A percentile compares a stretch with the other conserved stretches of the same genome.
phyloP scores from a whole-genome alignment of 257 asterid species.

The Voacanga thouarsii region DNA sequence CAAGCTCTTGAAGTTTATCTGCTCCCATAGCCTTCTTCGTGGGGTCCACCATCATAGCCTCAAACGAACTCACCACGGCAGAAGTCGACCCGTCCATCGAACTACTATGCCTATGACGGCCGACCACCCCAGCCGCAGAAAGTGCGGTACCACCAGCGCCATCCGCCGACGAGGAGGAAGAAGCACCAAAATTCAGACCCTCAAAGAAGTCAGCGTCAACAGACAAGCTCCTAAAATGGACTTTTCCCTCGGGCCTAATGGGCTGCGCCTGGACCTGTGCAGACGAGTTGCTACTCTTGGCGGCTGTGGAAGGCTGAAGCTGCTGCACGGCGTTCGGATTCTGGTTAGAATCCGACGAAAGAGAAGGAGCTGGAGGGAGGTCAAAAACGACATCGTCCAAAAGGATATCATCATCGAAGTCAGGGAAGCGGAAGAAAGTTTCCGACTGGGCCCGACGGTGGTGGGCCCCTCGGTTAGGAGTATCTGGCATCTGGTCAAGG shows the following conservation, averaged over 20 bases:
- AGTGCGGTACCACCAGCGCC: slow-evolving; percentile 24
- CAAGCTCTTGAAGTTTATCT: slow-evolving; percentile 74
- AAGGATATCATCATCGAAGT: slow-evolving; percentile 60
- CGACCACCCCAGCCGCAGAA: slow-evolving; percentile 20
- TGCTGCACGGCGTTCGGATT: slow-evolving; percentile 2
- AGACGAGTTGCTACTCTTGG: background rate
- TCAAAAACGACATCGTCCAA: slow-evolving; percentile 62
- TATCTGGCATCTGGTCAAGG: slow-evolving; percentile 76
- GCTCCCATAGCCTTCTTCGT: slow-evolving; percentile 67
- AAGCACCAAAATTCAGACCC: slow-evolving; percentile 54
- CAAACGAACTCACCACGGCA: slow-evolving; percentile 52
- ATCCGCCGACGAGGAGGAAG: slow-evolving; percentile 28
- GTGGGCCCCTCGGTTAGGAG: slow-evolving; percentile 57
- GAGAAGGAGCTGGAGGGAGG: slow-evolving; percentile 40
- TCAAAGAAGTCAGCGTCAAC: slow-evolving; percentile 85
- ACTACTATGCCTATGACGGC: slow-evolving; percentile 64
- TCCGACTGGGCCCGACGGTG: slow-evolving; percentile 95
- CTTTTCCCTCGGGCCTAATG: slow-evolving; percentile 25
- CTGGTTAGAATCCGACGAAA: slow-evolving; percentile 13
- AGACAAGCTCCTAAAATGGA: slow-evolving; percentile 74
- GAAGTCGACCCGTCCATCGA: slow-evolving; percentile 76
- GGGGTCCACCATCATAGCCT: slow-evolving; percentile 43
- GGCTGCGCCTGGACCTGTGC: slow-evolving; percentile 25
- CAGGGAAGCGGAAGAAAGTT: slow-evolving; percentile 75
- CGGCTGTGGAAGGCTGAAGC: slow-evolving; percentile 16